A percentile compares a stretch with the other conserved stretches of the same genome.
phyloP scores from a whole-genome alignment of 2,329 filamentous ascomycete species.

The Colletotrichum navitas region DNA sequence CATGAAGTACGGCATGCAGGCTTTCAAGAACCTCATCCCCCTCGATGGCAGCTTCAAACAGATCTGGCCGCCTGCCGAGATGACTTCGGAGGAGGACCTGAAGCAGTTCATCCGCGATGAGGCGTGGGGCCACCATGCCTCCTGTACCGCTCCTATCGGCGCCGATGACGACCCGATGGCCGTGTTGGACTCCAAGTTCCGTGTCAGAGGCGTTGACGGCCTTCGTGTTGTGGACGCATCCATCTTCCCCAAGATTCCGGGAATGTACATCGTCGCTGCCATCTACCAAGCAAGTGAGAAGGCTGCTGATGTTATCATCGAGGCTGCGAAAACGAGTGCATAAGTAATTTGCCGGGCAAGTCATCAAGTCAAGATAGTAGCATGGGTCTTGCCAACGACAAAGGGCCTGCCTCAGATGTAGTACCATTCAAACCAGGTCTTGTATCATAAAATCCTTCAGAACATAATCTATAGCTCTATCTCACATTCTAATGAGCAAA shows the following conservation, averaged over 20 bases:
- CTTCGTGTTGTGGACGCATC: constrained; percentile 74
- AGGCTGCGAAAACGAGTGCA: neutral
- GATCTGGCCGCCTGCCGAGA: constrained; percentile 53
- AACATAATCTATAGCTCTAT: neutral
- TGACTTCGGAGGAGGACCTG: constrained; percentile 56
- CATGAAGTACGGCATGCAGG: constrained; percentile 59
- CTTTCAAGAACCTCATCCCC: constrained; percentile 49
- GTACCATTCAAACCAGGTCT: neutral
- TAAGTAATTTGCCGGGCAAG: neutral
- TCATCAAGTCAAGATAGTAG: neutral
- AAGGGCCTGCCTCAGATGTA: neutral
- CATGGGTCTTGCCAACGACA: neutral
- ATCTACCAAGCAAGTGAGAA: constrained; percentile 26
- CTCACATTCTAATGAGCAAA: neutral
- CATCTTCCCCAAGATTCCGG: constrained; percentile 57
- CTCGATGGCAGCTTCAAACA: constrained; percentile 56
- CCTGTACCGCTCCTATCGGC: constrained; percentile 67
- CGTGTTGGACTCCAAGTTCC: constrained; percentile 67
- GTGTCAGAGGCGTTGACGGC: constrained; percentile 64
- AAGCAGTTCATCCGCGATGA: constrained; percentile 37
- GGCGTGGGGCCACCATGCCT: constrained; percentile 68
- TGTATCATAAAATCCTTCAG: too few species aligned
- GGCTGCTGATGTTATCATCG: constrained; percentile 22
- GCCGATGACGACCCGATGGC: constrained; percentile 63
- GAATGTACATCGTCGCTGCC: constrained; percentile 17